Conservation (phyloP, 2,329 filamentous ascomycete genomes). For the Colletotrichum cordylinicola region DNA sequence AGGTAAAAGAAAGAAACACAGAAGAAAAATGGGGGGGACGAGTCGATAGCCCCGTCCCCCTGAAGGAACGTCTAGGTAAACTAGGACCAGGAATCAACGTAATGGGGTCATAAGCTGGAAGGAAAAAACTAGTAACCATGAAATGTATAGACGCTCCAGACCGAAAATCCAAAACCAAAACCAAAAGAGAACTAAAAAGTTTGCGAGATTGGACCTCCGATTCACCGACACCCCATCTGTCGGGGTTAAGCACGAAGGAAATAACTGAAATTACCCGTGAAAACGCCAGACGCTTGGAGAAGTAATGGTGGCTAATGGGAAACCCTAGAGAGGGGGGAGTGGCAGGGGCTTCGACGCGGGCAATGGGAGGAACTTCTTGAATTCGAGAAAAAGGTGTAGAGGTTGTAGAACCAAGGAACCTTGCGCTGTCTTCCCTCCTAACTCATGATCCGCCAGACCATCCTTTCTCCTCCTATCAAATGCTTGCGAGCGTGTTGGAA, state of each 20-base stretch:
- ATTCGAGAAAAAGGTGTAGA: conserved; percentile 14
- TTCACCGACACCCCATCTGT: background rate
- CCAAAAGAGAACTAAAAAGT: background rate
- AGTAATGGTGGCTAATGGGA: background rate
- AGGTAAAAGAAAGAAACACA: background rate
- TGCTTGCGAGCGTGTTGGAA: background rate
- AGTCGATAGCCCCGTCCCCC: background rate
- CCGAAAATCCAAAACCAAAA: background rate
- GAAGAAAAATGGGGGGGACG: background rate
- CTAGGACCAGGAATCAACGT: background rate
- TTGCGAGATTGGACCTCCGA: background rate
- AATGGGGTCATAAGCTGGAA: background rate
- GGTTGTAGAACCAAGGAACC: conserved; percentile 3
- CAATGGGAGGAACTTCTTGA: conserved; percentile 18
- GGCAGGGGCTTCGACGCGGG: background rate
- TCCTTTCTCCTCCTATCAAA: background rate
- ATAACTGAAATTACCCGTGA: background rate
- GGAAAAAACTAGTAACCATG: background rate
- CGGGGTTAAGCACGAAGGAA: background rate
- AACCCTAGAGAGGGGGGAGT: background rate
- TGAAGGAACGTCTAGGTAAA: background rate
- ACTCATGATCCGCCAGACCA: background rate
- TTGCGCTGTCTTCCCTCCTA: background rate
- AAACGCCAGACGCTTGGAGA: background rate
- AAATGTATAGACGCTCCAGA: background rate